Base-by-base conservation (phyloP, 345 rosid genomes). In the Lenwebbia sp. region DNA sequence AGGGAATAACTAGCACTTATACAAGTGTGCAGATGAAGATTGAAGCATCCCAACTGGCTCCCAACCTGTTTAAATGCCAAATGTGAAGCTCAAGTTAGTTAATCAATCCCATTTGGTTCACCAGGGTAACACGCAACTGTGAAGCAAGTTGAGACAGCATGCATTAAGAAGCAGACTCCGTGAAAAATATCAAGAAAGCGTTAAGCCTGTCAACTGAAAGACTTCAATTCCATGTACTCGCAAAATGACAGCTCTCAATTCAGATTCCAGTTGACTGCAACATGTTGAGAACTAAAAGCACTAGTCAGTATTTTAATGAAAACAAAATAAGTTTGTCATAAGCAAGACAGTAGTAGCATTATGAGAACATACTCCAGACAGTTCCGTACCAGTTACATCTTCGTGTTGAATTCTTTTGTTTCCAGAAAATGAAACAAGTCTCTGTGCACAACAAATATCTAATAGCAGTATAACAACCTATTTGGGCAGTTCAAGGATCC, bases 1-100 rank as follows among this genome's bases (percentile, higher is more conserved):
- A 82, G 83, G 86, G 88, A 82, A 84, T 60, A 86, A 88, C 85
- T 86, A 85, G 89, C 86, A 84, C 90, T 85, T 83, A 44, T 94
- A 96, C 98, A 88, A 94, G 91, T 83, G 96, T 95, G 94, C 98
- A 95, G 92, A 94, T 65, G 92, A 92, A 90, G 86, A 97, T 90
- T 1, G 99, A 94, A 87, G 94, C 91, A 56, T 89, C 86, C 99
- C 99, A 97, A 88, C 89, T 89, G 23, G 90, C 92, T 89, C 92
- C 88, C 88, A 86, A 82, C 92, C 99, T 97, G 95, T 88, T 81
- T 91, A 84, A 56, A 87, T 82, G 75, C 76, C 65, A 87, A 44
- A 87, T 51, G 41, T 26, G 44, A 81, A 83, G 55, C 52, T 22
- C 84, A 56, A 23, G 78, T 53, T 75, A 88, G 33, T 44, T 74